Evolutionary conservation across 2,329 filamentous ascomycete genomes (phyloP), one percentile per base, ranked within the genome.

Genomic region (Trichoderma hamatum): DNA sequence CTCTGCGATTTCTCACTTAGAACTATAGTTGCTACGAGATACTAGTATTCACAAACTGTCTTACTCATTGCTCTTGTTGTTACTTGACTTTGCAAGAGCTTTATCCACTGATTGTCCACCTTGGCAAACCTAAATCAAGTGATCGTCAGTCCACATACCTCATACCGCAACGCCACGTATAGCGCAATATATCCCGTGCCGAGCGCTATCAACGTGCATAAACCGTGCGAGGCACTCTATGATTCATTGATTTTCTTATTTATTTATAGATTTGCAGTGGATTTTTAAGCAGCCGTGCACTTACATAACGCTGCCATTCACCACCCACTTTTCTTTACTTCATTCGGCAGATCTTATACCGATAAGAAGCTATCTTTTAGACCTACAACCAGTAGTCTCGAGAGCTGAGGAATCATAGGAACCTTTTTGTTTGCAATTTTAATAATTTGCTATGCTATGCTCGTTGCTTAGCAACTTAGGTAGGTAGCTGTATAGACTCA

Each of bases 101-200:
- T 39, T 43, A 65, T 43, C 62, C 34, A 65, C 62, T 30, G 49
- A 56, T 46, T 16, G 21, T 36, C 49, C 30, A 61, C 49, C 62
- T 65, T 65, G 39, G 39, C 39, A 65, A 55, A 49, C 46, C 21
- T 49, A 49, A 54, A 21, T 16, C 51, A 3, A 46, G 24, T 34
- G 63, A 66, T 66, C 63, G 39, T 30, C 63, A 58, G 11, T 34
- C 63, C 52, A 58, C 52, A 58, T 56, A 32, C 52, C 46, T 65
- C 51, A 58, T 49, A 49, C 51, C 52, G 52, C 36, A 58, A 66
- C 63, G 63, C 52, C 63, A 66, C 63, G n/a, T 26, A n/a, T 24
- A 28, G 36, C 52, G 52, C 52, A 54, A 49, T 66, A 32, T 16
- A n/a, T 26, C 36, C 39, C 21, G 52, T 66, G 32, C 26, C 19